Base-by-base conservation (phyloP, 2,329 filamentous ascomycete genomes). In the Fusarium aywerte region DNA sequence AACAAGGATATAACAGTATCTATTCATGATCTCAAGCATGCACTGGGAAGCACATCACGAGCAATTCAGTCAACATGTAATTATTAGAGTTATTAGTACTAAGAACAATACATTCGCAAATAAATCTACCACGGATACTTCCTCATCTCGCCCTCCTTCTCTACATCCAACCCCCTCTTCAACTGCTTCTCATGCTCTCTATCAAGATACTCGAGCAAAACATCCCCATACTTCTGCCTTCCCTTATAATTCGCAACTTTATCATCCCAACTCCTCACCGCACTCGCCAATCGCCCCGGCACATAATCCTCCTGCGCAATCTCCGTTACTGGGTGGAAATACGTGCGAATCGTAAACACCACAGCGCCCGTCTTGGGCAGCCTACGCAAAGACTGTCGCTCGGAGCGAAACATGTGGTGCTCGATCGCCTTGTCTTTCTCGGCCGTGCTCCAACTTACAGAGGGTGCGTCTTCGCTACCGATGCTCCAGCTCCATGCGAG, bases 181-280 rank as follows among this genome's bases (percentile, higher is more conserved):
- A 94, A 64, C 80, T 96, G 92, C 79, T 91, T 89, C 76, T 86
- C 78, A 78, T 96, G 91, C 80, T 90, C 91, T 68, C 72, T 72
- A 77, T 96, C 92, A 62, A 96, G 76, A 77, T 90, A 96, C 76
- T 92, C 89, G 62, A 96, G 78, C 73, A 96, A 70, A 1, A 95
- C 89, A 25, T 89, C 86, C 20, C 83, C 85, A 76, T 93, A 96
- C 79, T 84, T 87, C 68, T 92, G 90, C 74, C 84, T 88, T 0
- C 93, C 92, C 80, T 96, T 96, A 75, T 97, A 96, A 68, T 80
- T 81, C 16, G 85, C 85, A 9, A 96, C 92, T 78, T 93, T 89
- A 40, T 90, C 87, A 1, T 90, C 91, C 92, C 92, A 96, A 76
- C 92, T 95, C 36, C 92, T 82, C 5, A 96, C 80, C 7, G 91